Conservation (phyloP, 495 filamentous ascomycete species). For the Penicillium samsonianum region DNA sequence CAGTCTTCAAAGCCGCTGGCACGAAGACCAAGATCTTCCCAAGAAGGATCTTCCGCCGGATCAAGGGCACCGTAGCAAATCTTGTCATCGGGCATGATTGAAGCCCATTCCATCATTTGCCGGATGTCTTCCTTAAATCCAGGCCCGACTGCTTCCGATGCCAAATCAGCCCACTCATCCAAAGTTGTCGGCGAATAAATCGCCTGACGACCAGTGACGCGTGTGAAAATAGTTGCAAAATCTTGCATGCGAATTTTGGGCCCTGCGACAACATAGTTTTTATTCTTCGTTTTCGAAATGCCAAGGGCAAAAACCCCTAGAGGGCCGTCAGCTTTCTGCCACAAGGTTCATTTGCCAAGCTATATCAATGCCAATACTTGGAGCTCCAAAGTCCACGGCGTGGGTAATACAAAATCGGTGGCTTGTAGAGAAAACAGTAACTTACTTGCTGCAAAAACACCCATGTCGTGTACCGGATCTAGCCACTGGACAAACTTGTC, state of each 20-base stretch:
- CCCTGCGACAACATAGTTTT: slow-evolving; percentile 21
- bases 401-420: no score
- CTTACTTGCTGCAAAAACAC: slow-evolving; percentile 23
- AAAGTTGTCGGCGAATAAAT: slow-evolving; percentile 15
- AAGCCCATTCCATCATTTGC: slow-evolving; percentile 30
- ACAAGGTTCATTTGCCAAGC: no score
- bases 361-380: no score
- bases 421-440: no score
- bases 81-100: slow-evolving; percentile 21
- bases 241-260: slow-evolving; percentile 6
- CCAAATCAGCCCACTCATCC: slow-evolving; percentile 17
- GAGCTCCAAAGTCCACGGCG: no score
- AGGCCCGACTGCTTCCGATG: slow-evolving; percentile 12
- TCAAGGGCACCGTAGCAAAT: slow-evolving; percentile 22
- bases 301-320: slow-evolving; percentile 18
- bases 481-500: slow-evolving; percentile 23
- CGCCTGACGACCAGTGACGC: slow-evolving; percentile 16
- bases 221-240: slow-evolving; percentile 17
- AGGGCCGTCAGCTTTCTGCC: no score
- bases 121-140: slow-evolving; percentile 18
- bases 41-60: slow-evolving; percentile 12
- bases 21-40: slow-evolving; percentile 19
- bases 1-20: slow-evolving; percentile 27
- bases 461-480: slow-evolving; percentile 25
- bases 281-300: slow-evolving; percentile 17